Percentiles rank a stretch among this genome's conserved stretches.
phyloP scores from a whole-genome alignment of 2,329 filamentous ascomycete species.

The Teratosphaeriaceae sp. region DNA sequence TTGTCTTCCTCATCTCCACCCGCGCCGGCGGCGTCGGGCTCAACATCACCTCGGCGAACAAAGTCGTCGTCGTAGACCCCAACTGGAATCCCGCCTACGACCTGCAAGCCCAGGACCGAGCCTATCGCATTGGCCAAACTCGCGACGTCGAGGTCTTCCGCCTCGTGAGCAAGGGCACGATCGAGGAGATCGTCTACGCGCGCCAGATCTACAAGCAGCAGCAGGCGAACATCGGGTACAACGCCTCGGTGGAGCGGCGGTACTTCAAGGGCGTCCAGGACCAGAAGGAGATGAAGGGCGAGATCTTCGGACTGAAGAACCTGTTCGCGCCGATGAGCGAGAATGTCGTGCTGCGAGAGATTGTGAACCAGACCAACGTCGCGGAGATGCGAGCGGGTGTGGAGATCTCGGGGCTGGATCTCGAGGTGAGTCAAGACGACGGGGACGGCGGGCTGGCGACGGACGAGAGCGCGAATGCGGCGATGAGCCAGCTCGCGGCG shows the following conservation, averaged over 20 bases:
- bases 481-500: conserved; percentile 66
- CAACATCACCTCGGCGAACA: conserved; percentile 96
- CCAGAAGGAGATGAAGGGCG: conserved; percentile 72
- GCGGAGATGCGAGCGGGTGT: conserved; percentile 87
- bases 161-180: conserved; percentile 81
- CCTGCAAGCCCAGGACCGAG: conserved; percentile 90
- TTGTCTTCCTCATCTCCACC: conserved; percentile 93
- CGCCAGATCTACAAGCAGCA: conserved; percentile 99
- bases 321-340: conserved; percentile 76
- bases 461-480: conserved; percentile 53
- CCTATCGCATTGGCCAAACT: conserved; percentile 89
- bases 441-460: conserved; percentile 28
- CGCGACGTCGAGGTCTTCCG: conserved; percentile 94
- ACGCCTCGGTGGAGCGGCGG: conserved; percentile 79
- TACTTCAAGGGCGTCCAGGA: conserved; percentile 96
- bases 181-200: conserved; percentile 96
- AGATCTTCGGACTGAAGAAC: conserved; percentile 87
- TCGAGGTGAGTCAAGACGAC: conserved; percentile 58
- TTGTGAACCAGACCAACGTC: conserved; percentile 97
- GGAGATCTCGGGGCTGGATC: conserved; percentile 67
- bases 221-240: conserved; percentile 96
- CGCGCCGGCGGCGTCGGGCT: conserved; percentile 88
- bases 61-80: conserved; percentile 93
- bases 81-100: conserved; percentile 98
- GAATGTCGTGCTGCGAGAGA: conserved; percentile 79